Conservation (phyloP, 306 rosid species). For the Vicia sativa region DNA sequence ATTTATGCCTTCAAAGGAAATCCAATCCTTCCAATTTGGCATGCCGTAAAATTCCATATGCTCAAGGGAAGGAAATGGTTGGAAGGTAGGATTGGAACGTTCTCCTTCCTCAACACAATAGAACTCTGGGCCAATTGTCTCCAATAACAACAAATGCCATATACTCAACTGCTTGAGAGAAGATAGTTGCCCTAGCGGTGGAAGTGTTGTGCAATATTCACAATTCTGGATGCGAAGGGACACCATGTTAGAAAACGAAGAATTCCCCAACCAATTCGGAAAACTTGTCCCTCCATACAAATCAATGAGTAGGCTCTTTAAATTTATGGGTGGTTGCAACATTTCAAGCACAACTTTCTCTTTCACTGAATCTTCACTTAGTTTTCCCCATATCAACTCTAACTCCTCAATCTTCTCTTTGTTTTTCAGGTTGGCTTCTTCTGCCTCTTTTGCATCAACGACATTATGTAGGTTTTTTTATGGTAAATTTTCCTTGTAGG, state of each 20-base stretch:
- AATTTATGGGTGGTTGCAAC: constrained; percentile 9
- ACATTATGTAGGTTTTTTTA: neutral
- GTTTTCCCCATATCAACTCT: neutral
- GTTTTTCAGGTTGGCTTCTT: neutral
- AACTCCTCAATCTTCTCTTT: neutral
- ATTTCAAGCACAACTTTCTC: neutral
- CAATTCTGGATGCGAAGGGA: neutral
- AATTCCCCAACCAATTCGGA: constrained; percentile 24
- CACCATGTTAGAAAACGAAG: constrained; percentile 12
- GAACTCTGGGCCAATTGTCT: constrained; percentile 15
- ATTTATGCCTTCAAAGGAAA: neutral
- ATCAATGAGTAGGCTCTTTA: neutral
- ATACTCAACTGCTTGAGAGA: neutral
- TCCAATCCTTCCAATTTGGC: constrained; percentile 28
- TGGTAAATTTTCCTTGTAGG: neutral
- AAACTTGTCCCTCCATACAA: constrained; percentile 15
- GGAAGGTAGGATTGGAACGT: neutral
- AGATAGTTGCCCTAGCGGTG: constrained; percentile 20
- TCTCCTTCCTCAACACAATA: neutral
- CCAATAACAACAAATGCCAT: neutral
- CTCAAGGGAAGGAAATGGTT: constrained; percentile 19
- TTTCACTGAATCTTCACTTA: neutral
- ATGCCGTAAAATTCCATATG: neutral
- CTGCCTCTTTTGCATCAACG: neutral
- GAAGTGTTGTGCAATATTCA: neutral